Evolutionary conservation across 805 yeast genomes (phyloP).

Genomic region (Henningerozyma blattae): DNA sequence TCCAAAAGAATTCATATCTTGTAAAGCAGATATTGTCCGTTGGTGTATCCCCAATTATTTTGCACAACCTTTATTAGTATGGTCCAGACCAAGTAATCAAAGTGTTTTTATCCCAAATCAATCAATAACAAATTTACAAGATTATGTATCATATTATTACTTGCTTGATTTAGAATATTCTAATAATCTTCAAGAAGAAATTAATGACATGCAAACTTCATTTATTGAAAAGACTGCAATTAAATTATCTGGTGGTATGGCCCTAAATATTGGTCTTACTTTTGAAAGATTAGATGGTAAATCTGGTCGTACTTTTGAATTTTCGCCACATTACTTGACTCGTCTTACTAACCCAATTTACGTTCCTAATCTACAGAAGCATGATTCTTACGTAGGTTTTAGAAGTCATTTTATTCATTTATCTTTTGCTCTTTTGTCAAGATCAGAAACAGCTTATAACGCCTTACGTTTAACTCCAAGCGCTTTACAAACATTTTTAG

Average conservation of each 20-base stretch:
- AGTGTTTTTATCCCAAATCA: conserved; percentile 36
- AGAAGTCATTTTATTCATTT: conserved; percentile 74
- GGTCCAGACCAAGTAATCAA: conserved; percentile 41
- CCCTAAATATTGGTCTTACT: conserved; percentile 44
- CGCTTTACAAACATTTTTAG: conserved; percentile 52
- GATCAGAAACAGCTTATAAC: conserved; percentile 38
- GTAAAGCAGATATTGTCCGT: conserved; percentile 46
- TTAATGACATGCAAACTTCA: conserved; percentile 12
- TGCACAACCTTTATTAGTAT: conserved; percentile 38
- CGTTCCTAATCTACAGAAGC: conserved; percentile 33
- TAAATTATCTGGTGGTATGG: conserved; percentile 47
- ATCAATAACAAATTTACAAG: conserved; percentile 28
- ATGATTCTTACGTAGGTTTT: conserved; percentile 75
- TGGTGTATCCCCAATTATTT: conserved; percentile 72
- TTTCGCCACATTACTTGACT: conserved; percentile 51
- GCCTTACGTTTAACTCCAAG: conserved; percentile 67
- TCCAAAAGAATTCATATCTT: conserved; percentile 53
- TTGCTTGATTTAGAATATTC: conserved; percentile 22
- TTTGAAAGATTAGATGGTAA: conserved; percentile 34
- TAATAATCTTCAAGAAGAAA: conserved; percentile 9
- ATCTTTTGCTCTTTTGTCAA: conserved; percentile 43
- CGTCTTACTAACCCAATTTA: conserved; percentile 43
- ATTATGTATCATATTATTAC: conserved; percentile 39
- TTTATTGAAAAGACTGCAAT: conserved; percentile 43
- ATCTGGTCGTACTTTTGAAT: conserved; percentile 31